These are phyloP conservation scores for Nitzschia putrida DNA, from an alignment of 108 stramenopile genomes.

Conservation along the genomic window DNA sequence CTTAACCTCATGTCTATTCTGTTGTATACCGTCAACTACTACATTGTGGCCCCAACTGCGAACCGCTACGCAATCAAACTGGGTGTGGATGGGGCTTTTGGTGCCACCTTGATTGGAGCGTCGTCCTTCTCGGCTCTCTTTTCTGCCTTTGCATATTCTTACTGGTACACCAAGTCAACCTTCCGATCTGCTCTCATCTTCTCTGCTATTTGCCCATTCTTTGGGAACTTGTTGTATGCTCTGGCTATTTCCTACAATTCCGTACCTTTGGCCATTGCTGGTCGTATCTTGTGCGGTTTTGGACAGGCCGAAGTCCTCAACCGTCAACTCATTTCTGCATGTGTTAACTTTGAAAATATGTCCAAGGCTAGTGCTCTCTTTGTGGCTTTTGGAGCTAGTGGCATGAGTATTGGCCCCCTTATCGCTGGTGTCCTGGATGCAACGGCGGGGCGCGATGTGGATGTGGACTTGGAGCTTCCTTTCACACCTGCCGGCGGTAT, in stretches of 20 bases:
- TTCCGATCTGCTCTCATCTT: constrained; percentile 61
- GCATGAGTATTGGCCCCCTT: constrained; percentile 73
- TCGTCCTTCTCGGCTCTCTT: constrained; percentile 65
- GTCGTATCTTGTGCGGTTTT: constrained; percentile 67
- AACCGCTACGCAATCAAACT: constrained; percentile 59
- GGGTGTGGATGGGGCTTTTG: constrained; percentile 52
- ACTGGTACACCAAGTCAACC: constrained; percentile 61
- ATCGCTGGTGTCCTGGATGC: constrained; percentile 65
- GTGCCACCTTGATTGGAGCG: constrained; percentile 59
- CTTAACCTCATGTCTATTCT: constrained; percentile 63
- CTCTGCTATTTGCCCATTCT: constrained; percentile 50
- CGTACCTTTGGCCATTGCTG: constrained; percentile 53
- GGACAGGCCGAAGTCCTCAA: constrained; percentile 67
- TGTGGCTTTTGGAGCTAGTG: constrained; percentile 60
- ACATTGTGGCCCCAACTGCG: constrained; percentile 70
- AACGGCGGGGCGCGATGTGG: constrained; percentile 47
- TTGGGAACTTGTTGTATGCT: constrained; percentile 66
- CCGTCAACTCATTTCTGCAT: constrained; percentile 63
- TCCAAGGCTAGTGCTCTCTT: constrained; percentile 69
- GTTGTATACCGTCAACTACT: constrained; percentile 72
- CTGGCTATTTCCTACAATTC: constrained; percentile 55
- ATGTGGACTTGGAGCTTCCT: constrained; percentile 57
- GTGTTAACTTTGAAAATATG: constrained; percentile 53
- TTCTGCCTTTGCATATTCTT: constrained; percentile 66
- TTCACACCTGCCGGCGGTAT: constrained; percentile 51